A percentile compares a stretch with the other conserved stretches of the same genome.
phyloP scores from a whole-genome alignment of 257 asterid genomes.

The Sherardia arvensis region DNA sequence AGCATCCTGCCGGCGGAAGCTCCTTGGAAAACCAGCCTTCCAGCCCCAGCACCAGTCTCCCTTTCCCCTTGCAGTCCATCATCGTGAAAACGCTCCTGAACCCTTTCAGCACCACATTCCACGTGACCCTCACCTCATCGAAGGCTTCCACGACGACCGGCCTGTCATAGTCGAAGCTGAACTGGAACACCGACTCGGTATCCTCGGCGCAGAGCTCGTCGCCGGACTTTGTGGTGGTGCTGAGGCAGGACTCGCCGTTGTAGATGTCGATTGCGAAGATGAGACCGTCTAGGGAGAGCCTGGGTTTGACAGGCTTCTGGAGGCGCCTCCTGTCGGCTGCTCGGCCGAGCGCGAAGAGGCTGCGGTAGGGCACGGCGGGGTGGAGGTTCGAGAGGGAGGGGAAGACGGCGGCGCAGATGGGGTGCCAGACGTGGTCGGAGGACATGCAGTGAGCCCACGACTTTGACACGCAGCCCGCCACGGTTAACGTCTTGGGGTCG shows the following conservation, averaged over 20 bases:
- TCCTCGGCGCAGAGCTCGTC: constrained; percentile 21
- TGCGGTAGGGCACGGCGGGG: constrained; percentile 29
- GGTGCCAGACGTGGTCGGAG: constrained; percentile 69
- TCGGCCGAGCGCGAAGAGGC: constrained; percentile 48
- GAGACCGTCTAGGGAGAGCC: constrained; percentile 27
- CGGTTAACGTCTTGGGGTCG: constrained; percentile 49
- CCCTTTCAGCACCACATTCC: constrained; percentile 63
- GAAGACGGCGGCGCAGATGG: constrained; percentile 43
- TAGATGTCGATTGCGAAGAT: constrained; percentile 44
- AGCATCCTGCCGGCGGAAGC: constrained; percentile 59
- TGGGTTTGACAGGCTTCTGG: constrained; percentile 36
- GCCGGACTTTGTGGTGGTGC: constrained; percentile 23
- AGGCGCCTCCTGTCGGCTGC: constrained; percentile 38
- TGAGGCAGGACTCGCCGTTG: constrained; percentile 13
- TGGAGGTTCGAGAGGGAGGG: constrained; percentile 63
- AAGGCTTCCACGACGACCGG: constrained; percentile 18
- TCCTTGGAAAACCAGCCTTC: constrained; percentile 90
- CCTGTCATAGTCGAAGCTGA: constrained; percentile 26
- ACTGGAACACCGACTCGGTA: constrained; percentile 37
- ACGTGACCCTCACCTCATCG: constrained; percentile 37
- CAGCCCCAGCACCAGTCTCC: constrained; percentile 57
- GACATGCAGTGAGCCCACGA: constrained; percentile 58
- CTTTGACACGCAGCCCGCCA: constrained; percentile 58
- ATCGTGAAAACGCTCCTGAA: constrained; percentile 41
- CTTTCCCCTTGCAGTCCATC: constrained; percentile 74